These are phyloP conservation scores for Xylaria nigripes DNA, from an alignment of 495 filamentous ascomycete species.

Conservation along the genomic window DNA sequence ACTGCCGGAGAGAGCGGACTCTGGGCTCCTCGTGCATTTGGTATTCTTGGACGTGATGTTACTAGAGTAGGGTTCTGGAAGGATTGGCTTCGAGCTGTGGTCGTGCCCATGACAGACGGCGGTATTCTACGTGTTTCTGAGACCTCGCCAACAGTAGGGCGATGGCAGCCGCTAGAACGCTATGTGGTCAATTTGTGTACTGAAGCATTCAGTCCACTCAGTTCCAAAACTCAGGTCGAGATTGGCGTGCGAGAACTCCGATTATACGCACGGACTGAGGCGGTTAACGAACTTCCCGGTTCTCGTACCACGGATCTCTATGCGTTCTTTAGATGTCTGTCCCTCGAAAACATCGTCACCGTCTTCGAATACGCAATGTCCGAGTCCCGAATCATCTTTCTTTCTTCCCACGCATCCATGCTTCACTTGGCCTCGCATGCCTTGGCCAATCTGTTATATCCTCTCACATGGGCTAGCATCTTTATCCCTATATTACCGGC, in stretches of 20 bases:
- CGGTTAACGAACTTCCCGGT: slow-evolving; percentile 85
- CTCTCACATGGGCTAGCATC: slow-evolving; percentile 84
- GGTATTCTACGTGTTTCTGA: slow-evolving; percentile 72
- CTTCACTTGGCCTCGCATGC: slow-evolving; percentile 84
- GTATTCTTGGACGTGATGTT: slow-evolving; percentile 79
- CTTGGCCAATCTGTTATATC: slow-evolving; percentile 76
- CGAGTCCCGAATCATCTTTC: slow-evolving; percentile 90
- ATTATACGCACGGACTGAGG: slow-evolving; percentile 87
- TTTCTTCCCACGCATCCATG: slow-evolving; percentile 95
- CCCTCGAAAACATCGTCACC: slow-evolving; percentile 82
- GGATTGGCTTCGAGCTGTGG: slow-evolving; percentile 88
- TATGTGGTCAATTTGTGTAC: slow-evolving; percentile 98
- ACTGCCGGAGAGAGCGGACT: slow-evolving; percentile 94
- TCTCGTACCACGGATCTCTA: slow-evolving; percentile 90
- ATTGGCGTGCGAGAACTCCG: slow-evolving; percentile 82
- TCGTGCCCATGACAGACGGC: slow-evolving; percentile 91
- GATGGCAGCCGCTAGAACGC: slow-evolving; percentile 92
- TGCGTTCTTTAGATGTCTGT: slow-evolving; percentile 81
- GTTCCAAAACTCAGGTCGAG: slow-evolving; percentile 93
- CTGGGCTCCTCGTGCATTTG: slow-evolving; percentile 92
- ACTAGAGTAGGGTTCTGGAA: slow-evolving; percentile 94
- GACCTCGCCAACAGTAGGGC: slow-evolving; percentile 83
- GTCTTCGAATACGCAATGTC: slow-evolving; percentile 89
- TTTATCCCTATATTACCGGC: slow-evolving; percentile 89
- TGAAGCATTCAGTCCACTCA: slow-evolving; percentile 83